Evolutionary conservation across 768 basidiomycete genomes (phyloP).

Genomic region (Solioccasus polychromus): DNA sequence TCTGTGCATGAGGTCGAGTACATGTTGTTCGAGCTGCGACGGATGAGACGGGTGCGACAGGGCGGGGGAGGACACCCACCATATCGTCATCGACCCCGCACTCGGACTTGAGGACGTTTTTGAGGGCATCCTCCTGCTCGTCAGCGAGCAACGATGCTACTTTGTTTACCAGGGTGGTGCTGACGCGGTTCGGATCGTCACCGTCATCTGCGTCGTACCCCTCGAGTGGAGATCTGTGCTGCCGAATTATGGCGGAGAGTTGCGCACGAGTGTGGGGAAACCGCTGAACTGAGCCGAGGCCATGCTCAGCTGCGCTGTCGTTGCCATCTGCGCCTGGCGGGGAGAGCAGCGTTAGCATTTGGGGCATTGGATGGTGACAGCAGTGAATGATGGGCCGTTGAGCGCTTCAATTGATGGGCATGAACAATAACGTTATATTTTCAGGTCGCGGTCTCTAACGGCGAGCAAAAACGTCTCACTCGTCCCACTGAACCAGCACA

Average conservation of each 20-base stretch:
- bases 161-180: slow-evolving; percentile 59
- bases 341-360: slow-evolving; percentile 21
- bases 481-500: slow-evolving; percentile 77
- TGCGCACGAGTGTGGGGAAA: slow-evolving; percentile 86
- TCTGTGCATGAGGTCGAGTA: slow-evolving; percentile 94
- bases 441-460: not conserved
- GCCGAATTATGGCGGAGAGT: slow-evolving; percentile 68
- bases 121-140: slow-evolving; percentile 87
- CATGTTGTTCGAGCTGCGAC: slow-evolving; percentile 76
- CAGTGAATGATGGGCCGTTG: slow-evolving; percentile 24
- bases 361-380: slow-evolving; percentile 24
- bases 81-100: slow-evolving; percentile 69
- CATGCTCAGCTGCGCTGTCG: slow-evolving; percentile 22
- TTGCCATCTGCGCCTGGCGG: slow-evolving; percentile 11
- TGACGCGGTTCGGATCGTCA: slow-evolving; percentile 54
- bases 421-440: slow-evolving; percentile 26
- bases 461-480: slow-evolving; percentile 34
- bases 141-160: slow-evolving; percentile 71
- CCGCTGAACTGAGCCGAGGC: slow-evolving; percentile 32
- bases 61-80: slow-evolving; percentile 40
- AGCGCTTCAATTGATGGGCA: slow-evolving; percentile 17
- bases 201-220: slow-evolving; percentile 57
- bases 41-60: slow-evolving; percentile 19
- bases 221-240: slow-evolving; percentile 58
- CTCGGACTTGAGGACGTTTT: slow-evolving; percentile 64